phyloP scores from a whole-genome alignment of 1,284 basidiomycete genomes.

The Tylopilus sp. region DNA sequence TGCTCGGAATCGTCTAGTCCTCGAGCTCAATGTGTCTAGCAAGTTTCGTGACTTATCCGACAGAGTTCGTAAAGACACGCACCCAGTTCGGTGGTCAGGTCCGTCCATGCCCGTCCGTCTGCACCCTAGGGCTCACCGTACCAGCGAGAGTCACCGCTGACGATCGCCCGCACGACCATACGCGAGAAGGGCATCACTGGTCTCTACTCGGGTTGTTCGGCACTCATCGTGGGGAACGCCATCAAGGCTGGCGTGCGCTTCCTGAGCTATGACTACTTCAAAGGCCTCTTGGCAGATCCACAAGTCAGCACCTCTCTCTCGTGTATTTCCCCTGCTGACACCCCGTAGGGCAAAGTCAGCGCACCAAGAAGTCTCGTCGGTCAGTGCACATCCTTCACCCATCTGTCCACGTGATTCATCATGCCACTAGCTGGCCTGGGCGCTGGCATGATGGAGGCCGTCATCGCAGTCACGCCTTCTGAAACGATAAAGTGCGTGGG shows the following conservation, averaged over 20 bases:
- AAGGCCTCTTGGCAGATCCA: constrained; percentile 76
- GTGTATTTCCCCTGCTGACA: not conserved
- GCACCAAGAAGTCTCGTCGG: constrained; percentile 81
- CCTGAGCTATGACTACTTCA: constrained; percentile 93
- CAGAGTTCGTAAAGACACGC: constrained; percentile 89
- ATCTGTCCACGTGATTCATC: not conserved
- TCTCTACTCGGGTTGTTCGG: constrained; percentile 83
- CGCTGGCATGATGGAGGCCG: constrained; percentile 91
- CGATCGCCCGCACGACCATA: constrained; percentile 70
- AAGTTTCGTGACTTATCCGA: constrained; percentile 84
- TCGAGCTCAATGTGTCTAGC: constrained; percentile 35
- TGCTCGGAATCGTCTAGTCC: constrained; percentile 2
- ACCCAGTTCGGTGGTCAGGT: constrained; percentile 80
- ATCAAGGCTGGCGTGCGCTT: constrained; percentile 94
- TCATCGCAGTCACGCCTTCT: constrained; percentile 94
- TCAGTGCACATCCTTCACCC: constrained; percentile 32
- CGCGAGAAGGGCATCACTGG: constrained; percentile 70
- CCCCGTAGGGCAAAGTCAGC: constrained; percentile 77
- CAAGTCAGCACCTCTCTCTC: constrained; percentile 48
- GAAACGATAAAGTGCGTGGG: constrained; percentile 92
- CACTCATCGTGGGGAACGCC: constrained; percentile 87
- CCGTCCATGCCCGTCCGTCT: constrained; percentile 9
- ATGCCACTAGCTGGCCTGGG: constrained; percentile 76
- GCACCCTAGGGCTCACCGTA: not conserved
- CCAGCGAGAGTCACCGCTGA: constrained; percentile 52